A percentile compares a stretch with the other conserved stretches of the same genome.
Conservation (phyloP, 2,329 filamentous ascomycete species). For the Xenosphaeropsis pyriputrescens region DNA sequence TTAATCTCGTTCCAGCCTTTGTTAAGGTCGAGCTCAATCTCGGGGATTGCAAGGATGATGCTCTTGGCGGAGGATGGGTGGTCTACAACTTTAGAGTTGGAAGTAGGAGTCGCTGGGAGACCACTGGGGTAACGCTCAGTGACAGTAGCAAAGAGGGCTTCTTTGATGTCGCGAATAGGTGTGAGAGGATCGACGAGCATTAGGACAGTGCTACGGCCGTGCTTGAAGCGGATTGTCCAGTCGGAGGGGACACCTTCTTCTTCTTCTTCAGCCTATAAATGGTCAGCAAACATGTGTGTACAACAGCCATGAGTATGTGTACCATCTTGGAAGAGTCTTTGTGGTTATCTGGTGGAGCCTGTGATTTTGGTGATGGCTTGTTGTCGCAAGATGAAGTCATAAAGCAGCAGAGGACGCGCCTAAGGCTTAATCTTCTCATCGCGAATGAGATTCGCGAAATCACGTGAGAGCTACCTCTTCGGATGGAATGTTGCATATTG, state of each 20-base stretch:
- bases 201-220: conserved; percentile 56
- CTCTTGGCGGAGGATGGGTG: conserved; percentile 20
- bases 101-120: conserved; percentile 23
- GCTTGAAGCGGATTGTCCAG: conserved; percentile 57
- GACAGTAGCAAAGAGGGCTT: conserved; percentile 42
- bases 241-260: conserved; percentile 28
- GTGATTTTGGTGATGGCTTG: too few relatives aligned
- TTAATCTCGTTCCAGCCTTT: conserved; percentile 32
- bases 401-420: too few relatives aligned
- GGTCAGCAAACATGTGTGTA: too few relatives aligned
- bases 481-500: too few relatives aligned
- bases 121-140: conserved; percentile 40
- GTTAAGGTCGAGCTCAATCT: conserved; percentile 28
- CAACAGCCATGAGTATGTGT: too few relatives aligned
- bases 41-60: conserved; percentile 29
- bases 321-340: too few relatives aligned
- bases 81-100: conserved; percentile 22
- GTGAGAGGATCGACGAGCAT: conserved; percentile 46
- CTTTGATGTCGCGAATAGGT: conserved; percentile 39
- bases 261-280: conserved; percentile 1
- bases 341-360: too few relatives aligned
- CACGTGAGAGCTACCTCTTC: too few relatives aligned
- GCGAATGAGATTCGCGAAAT: too few relatives aligned
- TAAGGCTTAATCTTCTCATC: too few relatives aligned
- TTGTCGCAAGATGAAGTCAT: too few relatives aligned